Evolutionary conservation across 1,284 basidiomycete species (phyloP), one percentile per base, ranked within the genome.

Genomic region (Coniophora puteana): DNA sequence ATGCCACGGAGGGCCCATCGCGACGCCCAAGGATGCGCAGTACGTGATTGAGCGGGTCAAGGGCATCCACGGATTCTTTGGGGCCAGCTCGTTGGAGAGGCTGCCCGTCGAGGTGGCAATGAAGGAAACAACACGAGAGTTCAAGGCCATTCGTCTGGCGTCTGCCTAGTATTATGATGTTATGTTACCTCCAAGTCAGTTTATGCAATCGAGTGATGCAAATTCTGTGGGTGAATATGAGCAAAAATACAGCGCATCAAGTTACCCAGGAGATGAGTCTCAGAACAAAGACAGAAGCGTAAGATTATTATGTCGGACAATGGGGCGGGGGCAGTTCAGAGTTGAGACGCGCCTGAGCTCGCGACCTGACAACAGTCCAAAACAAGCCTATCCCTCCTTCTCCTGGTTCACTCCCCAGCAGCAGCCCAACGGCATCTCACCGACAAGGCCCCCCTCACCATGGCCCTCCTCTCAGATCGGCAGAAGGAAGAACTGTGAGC

Each of bases 401-500:
- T 33, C 33, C 36, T 36, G 40, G 30, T 27, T 23, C 28, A 31
- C 30, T 12, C 32, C 42, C 40, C 37, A 28, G 27, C 33, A 38
- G 32, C 36, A 40, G 49, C 22, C 38, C 36, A 38, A 44, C 40
- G 44, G 39, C 36, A 47, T 17, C 44, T 31, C 41, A 14, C 18
- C 17, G 14, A 18, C 24, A 48, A 38, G 44, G 40, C 44, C 38
- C 41, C 41, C 33, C 33, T 46, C 41, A 50, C 38, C 36, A 76
- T 75, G 69, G 68, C 74, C 45, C 59, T 73, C 49, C 78, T 90
- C 45, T 84, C 85, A 21, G 85, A 89, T 50, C 67, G 86, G 40
- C 89, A 92, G 65, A 83, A 77, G 67, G 87, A 91, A 61, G 89
- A 92, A 64, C 71, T 92, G 84, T 89, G 60, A 62, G 86, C 67